Percentiles rank a stretch among this genome's conserved stretches.
phyloP scores from a whole-genome alignment of 1,284 basidiomycete species.

The Ceratobasidium papillatum region DNA sequence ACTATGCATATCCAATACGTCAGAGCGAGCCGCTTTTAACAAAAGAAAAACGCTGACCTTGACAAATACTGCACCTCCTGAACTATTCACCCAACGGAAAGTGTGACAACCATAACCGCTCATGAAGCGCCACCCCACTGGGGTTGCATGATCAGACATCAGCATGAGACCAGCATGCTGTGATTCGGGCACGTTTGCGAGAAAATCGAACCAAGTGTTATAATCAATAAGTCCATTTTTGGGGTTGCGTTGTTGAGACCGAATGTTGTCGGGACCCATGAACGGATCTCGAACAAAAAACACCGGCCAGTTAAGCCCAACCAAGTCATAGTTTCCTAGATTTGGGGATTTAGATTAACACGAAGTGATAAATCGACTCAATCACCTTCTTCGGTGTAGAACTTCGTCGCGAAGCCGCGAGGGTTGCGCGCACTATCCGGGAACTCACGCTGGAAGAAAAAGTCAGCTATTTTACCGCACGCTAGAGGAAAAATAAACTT shows the following conservation, averaged over 20 bases:
- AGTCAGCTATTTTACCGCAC: neutral
- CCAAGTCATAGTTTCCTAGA: constrained; percentile 50
- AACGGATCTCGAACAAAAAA: constrained; percentile 85
- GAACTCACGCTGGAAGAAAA: constrained; percentile 77
- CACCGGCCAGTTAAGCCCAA: constrained; percentile 77
- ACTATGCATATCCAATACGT: constrained; percentile 43
- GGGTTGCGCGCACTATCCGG: constrained; percentile 92
- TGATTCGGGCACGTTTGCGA: constrained; percentile 62
- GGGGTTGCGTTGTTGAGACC: constrained; percentile 50
- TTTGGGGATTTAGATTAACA: neutral
- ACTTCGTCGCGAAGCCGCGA: constrained; percentile 91
- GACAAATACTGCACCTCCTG: constrained; percentile 83
- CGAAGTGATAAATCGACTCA: constrained; percentile 59
- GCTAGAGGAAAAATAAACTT: constrained; percentile 29
- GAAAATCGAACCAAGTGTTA: constrained; percentile 52
- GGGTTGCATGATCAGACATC: constrained; percentile 91
- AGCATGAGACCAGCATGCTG: constrained; percentile 71
- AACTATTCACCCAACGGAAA: constrained; percentile 80
- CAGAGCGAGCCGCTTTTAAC: neutral
- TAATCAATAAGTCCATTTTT: constrained; percentile 49
- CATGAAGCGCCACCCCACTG: constrained; percentile 83
- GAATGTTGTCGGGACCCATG: constrained; percentile 47
- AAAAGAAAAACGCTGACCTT: constrained; percentile 74
- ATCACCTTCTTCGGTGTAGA: constrained; percentile 85
- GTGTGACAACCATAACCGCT: constrained; percentile 95